Base-by-base conservation (phyloP, 176 grass and related monocot species). In the Rhynchospora pubera region DNA sequence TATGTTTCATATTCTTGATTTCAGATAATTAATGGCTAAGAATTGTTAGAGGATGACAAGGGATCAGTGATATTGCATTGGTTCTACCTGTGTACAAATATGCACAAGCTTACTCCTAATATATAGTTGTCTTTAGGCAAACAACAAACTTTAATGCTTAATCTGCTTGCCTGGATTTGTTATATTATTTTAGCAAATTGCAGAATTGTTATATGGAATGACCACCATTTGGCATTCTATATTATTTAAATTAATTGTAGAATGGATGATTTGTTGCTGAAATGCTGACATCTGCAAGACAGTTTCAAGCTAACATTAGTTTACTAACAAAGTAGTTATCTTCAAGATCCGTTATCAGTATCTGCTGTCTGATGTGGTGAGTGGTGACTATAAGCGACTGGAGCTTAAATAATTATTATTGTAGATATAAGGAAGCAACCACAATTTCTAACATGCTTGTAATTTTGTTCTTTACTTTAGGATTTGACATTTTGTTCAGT, bases 81-180 rank as follows among this genome's bases (percentile, higher is more conserved):
- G 12, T 55, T 76, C 22, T 53, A 28, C 56, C 55, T 63, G 56
- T 63, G 78, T 80, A 44, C 32, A 80, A 80, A 44, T 80, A 80
- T 26, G 52, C 14, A 62, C 34, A 80, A 44, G 0, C 24, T 59
- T 13, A 8, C 52, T 80, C 28, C 61, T 9, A 78, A 5, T 24
- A 78, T 26, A 26, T 46, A 71, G 18, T 71, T 71, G 42, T 12
- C 16, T 9, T 42, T 12, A 21, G 18, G 14, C 1, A 22, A 71
- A 71, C 42, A 71, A 56, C n/a, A 16, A 44, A 78, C 48, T 78
- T 45, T 59, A 43, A 71, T 71, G 43, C 43, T 71, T 46, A 44
- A n/a, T 19, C 42, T 69, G 16, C 26, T 28, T 4, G 34, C 34
- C 2, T 39, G 34, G 34, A 39, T 39, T 39, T 39, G 34, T 39